Base-by-base conservation (phyloP, 345 rosid genomes). In the Brassica juncea region DNA sequence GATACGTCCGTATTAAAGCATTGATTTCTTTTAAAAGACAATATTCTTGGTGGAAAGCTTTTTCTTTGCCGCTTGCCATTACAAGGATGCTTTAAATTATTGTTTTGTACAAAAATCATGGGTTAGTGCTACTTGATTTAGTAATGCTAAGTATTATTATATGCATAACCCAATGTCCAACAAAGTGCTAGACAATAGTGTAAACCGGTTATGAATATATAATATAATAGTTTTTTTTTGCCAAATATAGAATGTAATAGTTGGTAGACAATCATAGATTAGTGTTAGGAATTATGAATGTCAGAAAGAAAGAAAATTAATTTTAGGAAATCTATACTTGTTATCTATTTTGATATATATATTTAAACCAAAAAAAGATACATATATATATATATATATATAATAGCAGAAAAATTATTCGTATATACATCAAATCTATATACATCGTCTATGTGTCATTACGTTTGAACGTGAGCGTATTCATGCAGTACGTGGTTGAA, bases 61-160 rank as follows among this genome's bases (percentile, higher is more conserved):
- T 25, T 79, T 62, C 7, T 35, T 68, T 59, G 64, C 37, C 58
- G 14, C 59, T 80, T 60, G 75, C 82, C 74, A 74, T 73, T 68
- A 74, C 60, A 62, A 80, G 60, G 59, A 19, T 62, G 75, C 70
- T 69, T 68, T 74, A 25, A 54, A 61, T 74, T 69, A 68, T 60
- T 67, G 47, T 15, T 49, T 74, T 44, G 47, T 39, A 37, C 42
- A 67, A 73, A 72, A 44, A 73, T 59, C 21, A 39, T 68, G 21
- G 25, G 79, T 80, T 74, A 80, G 75, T 80, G 82, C 71, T 74
- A 2, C 74, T 68, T 68, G 75, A 73, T 79, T 66, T 72, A 66
- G 77, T 59, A 79, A 79, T 11, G 54, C 58, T 37, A 3, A n/a
- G 73, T 72, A 66, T 78, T 78, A 77, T 42, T 59, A 31, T 58